phyloP scores from a whole-genome alignment of 2,329 filamentous ascomycete genomes.

The Colletotrichum lindemuthianum region DNA sequence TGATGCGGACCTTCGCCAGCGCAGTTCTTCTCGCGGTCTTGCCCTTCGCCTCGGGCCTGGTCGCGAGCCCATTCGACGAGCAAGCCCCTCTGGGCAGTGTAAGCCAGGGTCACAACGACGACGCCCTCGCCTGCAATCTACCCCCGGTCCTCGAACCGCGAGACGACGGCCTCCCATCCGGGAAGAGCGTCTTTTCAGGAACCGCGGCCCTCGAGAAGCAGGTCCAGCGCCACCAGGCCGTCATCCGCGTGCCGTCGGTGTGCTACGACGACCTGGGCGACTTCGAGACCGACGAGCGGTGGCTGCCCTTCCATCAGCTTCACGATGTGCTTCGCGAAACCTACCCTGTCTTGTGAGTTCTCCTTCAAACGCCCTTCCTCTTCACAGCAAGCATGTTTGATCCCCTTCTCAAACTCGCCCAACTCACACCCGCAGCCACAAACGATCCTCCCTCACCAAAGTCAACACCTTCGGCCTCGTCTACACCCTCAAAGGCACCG shows the following conservation, averaged over 20 bases:
- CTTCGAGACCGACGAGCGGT: constrained; percentile 63
- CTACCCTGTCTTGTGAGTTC: constrained; percentile 60
- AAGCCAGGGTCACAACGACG: no score
- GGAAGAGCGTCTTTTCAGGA: constrained; percentile 45
- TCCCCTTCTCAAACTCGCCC: no score
- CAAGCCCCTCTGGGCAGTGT: no score
- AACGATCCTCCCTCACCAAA: constrained; percentile 58
- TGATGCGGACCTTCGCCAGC: no score
- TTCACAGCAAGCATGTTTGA: not conserved
- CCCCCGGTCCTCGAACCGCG: constrained; percentile 46
- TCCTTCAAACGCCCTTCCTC: constrained; percentile 12
- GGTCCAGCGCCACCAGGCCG: constrained; percentile 60
- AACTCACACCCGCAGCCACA: constrained; percentile 45
- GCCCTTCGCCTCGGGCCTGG: no score
- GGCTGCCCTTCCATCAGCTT: constrained; percentile 63
- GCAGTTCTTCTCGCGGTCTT: no score
- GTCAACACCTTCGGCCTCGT: constrained; percentile 71
- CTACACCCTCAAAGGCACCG: constrained; percentile 66
- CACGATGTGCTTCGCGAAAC: constrained; percentile 57
- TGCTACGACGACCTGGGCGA: constrained; percentile 66
- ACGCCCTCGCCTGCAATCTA: constrained; percentile 44
- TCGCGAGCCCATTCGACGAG: no score
- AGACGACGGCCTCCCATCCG: constrained; percentile 46
- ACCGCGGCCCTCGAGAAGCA: constrained; percentile 50
- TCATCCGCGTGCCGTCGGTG: constrained; percentile 65